Conservation (phyloP, 2,329 filamentous ascomycete species). For the Aspergillus fumigatus region DNA sequence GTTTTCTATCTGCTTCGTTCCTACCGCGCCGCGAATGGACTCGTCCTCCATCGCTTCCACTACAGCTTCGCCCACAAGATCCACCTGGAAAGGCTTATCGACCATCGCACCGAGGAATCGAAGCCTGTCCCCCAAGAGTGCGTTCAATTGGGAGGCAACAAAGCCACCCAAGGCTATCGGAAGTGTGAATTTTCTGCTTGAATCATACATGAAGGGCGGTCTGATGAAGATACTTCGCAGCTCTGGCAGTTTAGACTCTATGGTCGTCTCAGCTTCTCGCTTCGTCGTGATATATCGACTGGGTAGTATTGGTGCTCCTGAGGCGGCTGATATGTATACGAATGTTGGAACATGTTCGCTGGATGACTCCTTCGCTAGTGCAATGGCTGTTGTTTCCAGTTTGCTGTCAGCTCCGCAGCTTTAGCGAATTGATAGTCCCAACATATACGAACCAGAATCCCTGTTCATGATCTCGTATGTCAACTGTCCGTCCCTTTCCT, state of each 20-base stretch:
- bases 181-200: slow-evolving; percentile 73
- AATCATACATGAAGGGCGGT: slow-evolving; percentile 85
- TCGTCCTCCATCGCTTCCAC: slow-evolving; percentile 81
- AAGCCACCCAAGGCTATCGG: slow-evolving; percentile 76
- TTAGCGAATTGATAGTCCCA: not conserved
- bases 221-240: slow-evolving; percentile 80
- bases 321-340: slow-evolving; percentile 84
- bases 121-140: slow-evolving; percentile 69
- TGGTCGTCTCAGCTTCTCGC: slow-evolving; percentile 76
- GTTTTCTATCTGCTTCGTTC: slow-evolving; percentile 73
- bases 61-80: slow-evolving; percentile 81
- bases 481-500: slow-evolving; percentile 68
- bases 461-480: slow-evolving; percentile 98
- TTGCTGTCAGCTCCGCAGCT: slow-evolving; percentile 2
- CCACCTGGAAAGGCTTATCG: slow-evolving; percentile 81
- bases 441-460: slow-evolving; percentile 54
- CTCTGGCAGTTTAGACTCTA: slow-evolving; percentile 65
- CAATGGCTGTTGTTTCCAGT: slow-evolving; percentile 57
- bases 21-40: slow-evolving; percentile 67
- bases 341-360: slow-evolving; percentile 64
- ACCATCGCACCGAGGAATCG: slow-evolving; percentile 77
- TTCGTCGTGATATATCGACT: slow-evolving; percentile 86
- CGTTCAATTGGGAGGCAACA: slow-evolving; percentile 71
- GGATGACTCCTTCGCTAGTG: slow-evolving; percentile 72
- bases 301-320: slow-evolving; percentile 78